Base-by-base conservation (phyloP, 495 filamentous ascomycete genomes). In the Glonium stellatum region DNA sequence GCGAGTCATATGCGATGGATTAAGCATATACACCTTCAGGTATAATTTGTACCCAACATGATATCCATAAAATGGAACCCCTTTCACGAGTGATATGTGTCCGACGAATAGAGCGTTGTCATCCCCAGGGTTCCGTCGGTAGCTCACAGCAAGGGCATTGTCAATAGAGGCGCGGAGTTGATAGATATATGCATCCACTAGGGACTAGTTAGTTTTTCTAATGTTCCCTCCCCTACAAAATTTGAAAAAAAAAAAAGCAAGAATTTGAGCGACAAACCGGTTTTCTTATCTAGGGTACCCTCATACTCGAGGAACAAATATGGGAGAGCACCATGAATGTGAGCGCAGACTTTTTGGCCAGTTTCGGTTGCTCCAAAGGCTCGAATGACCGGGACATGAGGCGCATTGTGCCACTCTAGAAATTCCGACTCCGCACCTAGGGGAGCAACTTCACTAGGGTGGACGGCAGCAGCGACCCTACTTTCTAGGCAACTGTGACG, bases 311-410 rank as follows among this genome's bases (percentile, higher is more conserved):
- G 77, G 70, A 89, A 97, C 10, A 98, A 77, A 70, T 98, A 98
- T 4, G 95, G 93, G 68, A 97, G 90, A 31, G 86, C 92, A 61
- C 95, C 93, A 71, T 98, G 93, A 48, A 98, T 84, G 79, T 98
- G 93, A 22, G 90, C 90, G 75, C 93, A 97, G 15, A 97, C 89
- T 63, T 92, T 95, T 71, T 98, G 92, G 1, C 95, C 95, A 0
- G 90, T 89, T 71, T 97, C 95, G 1, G 93, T 96, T 4, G 90
- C 84, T 0, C 93, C 95, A 71, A 97, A 98, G 19, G 93, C 82
- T 62, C 93, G 84, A 52, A 98, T 86, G 22, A 97, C 84, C 1
- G 93, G 95, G 9, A 97, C 84, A 55, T 80, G 86, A 1, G 88
- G 84, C 37, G 81, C 79, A 55, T 79, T 85, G 39, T 77, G 59